Percentiles rank a stretch among this genome's conserved stretches.
These are phyloP conservation scores for Globisporangium carolinianum DNA, from an alignment of 352 stramenopile species.

Conservation along the genomic window DNA sequence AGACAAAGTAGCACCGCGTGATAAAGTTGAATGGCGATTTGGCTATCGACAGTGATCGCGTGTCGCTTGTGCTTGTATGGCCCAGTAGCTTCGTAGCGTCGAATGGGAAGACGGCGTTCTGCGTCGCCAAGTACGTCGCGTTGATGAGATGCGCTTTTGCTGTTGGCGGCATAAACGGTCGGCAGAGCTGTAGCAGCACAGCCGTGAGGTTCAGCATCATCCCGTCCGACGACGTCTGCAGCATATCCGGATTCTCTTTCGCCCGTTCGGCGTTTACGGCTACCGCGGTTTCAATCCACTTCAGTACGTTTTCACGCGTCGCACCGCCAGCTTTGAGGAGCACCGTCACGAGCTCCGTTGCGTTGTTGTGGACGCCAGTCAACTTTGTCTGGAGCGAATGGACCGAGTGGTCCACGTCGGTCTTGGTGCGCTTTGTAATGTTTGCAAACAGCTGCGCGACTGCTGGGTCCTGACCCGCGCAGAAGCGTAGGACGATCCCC, in stretches of 20 bases:
- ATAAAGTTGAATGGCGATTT: slow-evolving; percentile 92
- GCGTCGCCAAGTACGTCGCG: slow-evolving; percentile 31
- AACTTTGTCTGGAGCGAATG: slow-evolving; percentile 57
- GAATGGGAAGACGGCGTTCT: slow-evolving; percentile 55
- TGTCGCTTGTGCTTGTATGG: slow-evolving; percentile 12
- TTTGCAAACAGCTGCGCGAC: slow-evolving; percentile 81
- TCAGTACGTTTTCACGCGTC: slow-evolving; percentile 52
- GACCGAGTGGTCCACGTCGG: slow-evolving; percentile 70
- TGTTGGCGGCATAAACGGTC: slow-evolving; percentile 71
- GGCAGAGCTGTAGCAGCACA: slow-evolving; percentile 69
- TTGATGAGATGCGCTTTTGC: slow-evolving; percentile 79
- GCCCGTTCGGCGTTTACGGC: slow-evolving; percentile 64
- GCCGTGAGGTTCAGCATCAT: slow-evolving; percentile 80
- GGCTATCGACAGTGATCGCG: slow-evolving; percentile 10
- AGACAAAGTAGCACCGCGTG: slow-evolving; percentile 95
- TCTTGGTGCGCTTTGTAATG: slow-evolving; percentile 79
- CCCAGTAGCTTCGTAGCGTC: slow-evolving; percentile 56
- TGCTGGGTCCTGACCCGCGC: slow-evolving; percentile 55
- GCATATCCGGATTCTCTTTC: slow-evolving; percentile 74
- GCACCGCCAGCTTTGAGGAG: slow-evolving; percentile 54
- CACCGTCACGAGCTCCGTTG: slow-evolving; percentile 59
- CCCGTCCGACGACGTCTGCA: slow-evolving; percentile 56
- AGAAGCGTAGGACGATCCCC: slow-evolving; percentile 70
- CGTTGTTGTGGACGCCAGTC: slow-evolving; percentile 51
- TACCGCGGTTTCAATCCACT: slow-evolving; percentile 73